Evolutionary conservation across 495 filamentous ascomycete genomes (phyloP), one percentile per base, ranked within the genome.

Genomic region (Xylaria longipes): DNA sequence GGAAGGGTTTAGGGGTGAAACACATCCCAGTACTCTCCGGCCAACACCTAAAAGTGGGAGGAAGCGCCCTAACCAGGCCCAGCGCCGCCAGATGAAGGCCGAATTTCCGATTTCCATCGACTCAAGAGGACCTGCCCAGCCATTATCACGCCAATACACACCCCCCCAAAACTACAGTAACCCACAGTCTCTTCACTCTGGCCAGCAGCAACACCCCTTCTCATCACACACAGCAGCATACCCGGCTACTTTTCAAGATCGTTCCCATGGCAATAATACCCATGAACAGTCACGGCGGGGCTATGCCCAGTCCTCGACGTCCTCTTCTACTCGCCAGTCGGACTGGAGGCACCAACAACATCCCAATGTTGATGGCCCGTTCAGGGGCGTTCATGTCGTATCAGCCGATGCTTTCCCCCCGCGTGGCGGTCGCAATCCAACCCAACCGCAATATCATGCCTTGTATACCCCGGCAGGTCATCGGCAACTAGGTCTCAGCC

Each of bases 61-160:
- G 64, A 88, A 83, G 76, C 84, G 86, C 63, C 84, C 79, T 11
- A 89, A 88, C 71, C 87, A 89, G 68, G 85, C 86, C 6, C 83
- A 88, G 69, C 81, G 87, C 61, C 85, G 87, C 58, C 84, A 86
- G 74, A 84, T 85, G 83, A 85, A 83, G 25, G 80, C 86, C 43
- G 83, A 87, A 60, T 64, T 87, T 9, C 83, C 85, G 5, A 85
- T 88, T 61, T 82, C 86, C 15, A 80, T 86, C 52, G 85, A 88
- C 66, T 60, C 80, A 17, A 80, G 83, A 64, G 76, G 79, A 17
- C 71, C 76, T 22, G 60, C 60, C 48, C 69, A 72, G 22, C 75
- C 75, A 25, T 66, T 72, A 57, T 63, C 69, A 9, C 71, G 74
- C 31, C 60, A 74, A 20, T 73, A 74, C 66, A 43, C 68, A 22